Percentiles rank a stretch among this genome's conserved stretches.
Conservation (phyloP, 495 filamentous ascomycete genomes). For the Extremus antarcticus region DNA sequence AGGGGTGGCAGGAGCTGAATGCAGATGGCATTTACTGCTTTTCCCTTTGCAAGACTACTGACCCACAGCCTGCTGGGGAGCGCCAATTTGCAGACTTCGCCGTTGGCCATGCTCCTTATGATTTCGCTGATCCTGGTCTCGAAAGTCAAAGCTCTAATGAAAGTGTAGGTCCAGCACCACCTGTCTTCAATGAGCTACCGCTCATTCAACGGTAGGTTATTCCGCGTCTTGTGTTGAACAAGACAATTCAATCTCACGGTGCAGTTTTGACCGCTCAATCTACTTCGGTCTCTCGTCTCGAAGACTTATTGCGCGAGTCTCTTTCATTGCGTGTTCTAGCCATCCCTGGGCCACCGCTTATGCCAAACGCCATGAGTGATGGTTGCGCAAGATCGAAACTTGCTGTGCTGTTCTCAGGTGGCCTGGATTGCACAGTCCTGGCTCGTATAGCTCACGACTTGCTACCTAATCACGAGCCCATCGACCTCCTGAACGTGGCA, state of each 20-base stretch:
- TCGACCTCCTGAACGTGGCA: slow-evolving; percentile 90
- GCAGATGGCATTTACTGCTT: slow-evolving; percentile 64
- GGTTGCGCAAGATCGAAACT: slow-evolving; percentile 36
- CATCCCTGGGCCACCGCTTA: slow-evolving; percentile 47
- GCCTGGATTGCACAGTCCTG: slow-evolving; percentile 82
- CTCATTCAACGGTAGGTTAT: slow-evolving; percentile 20
- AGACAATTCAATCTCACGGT: background rate
- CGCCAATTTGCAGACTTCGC: background rate
- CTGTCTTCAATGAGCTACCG: background rate
- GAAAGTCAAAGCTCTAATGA: background rate
- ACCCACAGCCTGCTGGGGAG: background rate
- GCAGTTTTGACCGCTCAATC: slow-evolving; percentile 39
- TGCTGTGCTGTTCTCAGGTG: slow-evolving; percentile 87
- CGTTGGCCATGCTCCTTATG: background rate
- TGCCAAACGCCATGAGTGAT: slow-evolving; percentile 16
- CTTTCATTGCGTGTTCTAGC: slow-evolving; percentile 53
- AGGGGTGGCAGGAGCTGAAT: slow-evolving; percentile 66
- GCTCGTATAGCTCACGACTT: slow-evolving; percentile 75
- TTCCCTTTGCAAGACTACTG: slow-evolving; percentile 34
- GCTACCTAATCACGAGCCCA: slow-evolving; percentile 51
- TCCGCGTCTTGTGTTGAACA: slow-evolving; percentile 22
- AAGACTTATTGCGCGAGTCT: slow-evolving; percentile 50
- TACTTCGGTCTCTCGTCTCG: slow-evolving; percentile 44
- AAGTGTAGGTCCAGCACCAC: background rate
- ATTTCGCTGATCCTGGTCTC: background rate